Evolutionary conservation across 2,329 filamentous ascomycete species (phyloP).

Genomic region (Pyrenochaeta sp.): DNA sequence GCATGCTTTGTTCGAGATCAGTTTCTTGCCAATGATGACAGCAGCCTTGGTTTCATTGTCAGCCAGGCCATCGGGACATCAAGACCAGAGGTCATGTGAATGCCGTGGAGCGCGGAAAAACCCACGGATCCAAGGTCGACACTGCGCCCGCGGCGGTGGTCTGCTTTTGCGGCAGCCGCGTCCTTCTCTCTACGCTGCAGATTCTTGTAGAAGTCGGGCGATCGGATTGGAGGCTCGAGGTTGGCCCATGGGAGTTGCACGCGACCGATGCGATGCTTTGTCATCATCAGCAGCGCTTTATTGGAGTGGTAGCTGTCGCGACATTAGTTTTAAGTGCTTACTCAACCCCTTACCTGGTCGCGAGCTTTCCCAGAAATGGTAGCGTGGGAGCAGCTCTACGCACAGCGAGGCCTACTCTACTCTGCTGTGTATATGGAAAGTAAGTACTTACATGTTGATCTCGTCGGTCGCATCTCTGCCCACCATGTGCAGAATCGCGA

Average conservation of each 20-base stretch:
- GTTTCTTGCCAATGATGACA: constrained; percentile 34
- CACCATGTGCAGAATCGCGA: constrained; percentile 69
- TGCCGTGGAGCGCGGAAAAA: constrained; percentile 15
- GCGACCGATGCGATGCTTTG: constrained; percentile 66
- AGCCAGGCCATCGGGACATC: constrained; percentile 17
- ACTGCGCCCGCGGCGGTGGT: constrained; percentile 26
- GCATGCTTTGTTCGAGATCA: constrained; percentile 30
- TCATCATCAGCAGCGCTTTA: constrained; percentile 64
- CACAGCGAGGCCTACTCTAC: too few species aligned
- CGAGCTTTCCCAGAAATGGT: constrained; percentile 11
- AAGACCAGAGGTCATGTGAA: constrained; percentile 7
- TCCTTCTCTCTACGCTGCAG: constrained; percentile 23
- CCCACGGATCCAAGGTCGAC: constrained; percentile 40
- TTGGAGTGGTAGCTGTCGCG: constrained; percentile 63
- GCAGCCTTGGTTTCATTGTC: constrained; percentile 30
- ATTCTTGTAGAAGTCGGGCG: constrained; percentile 49
- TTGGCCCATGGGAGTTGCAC: constrained; percentile 64
- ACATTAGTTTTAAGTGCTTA: constrained; percentile 27
- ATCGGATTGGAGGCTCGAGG: constrained; percentile 66
- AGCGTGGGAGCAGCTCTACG: constrained; percentile 10
- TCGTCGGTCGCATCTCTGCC: constrained; percentile 67
- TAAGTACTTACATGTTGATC: constrained; percentile 61
- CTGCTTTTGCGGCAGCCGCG: constrained; percentile 5
- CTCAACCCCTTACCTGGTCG: constrained; percentile 11
- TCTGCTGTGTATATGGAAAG: too few species aligned